Conservation (phyloP, 257 asterid species). For the Solanum neorickii region DNA sequence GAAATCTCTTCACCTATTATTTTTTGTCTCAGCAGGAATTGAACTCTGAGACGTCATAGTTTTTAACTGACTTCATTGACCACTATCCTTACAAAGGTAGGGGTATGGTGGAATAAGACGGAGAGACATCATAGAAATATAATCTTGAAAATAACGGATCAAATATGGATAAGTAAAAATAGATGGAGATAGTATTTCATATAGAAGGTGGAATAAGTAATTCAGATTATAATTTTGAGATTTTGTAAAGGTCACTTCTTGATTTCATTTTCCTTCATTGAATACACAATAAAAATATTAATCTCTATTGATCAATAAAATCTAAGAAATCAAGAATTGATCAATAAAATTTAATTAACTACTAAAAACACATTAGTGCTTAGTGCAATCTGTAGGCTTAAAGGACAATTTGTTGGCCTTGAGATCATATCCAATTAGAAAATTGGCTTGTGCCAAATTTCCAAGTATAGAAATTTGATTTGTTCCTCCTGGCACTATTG, state of each 20-base stretch:
- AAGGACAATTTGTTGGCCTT: conserved; percentile 23
- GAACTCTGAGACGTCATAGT: too few species aligned
- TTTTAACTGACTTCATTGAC: too few species aligned
- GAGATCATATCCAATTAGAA: conserved; percentile 38
- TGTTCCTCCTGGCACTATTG: neutral
- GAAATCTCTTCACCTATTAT: neutral
- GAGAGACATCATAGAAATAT: too few species aligned
- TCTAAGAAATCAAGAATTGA: neutral
- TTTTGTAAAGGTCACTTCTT: neutral
- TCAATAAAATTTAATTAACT: neutral
- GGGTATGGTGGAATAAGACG: too few species aligned
- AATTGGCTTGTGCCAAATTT: conserved; percentile 31
- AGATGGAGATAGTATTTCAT: accelerated
- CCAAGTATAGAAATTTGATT: conserved; percentile 23
- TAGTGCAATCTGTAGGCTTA: conserved; percentile 30
- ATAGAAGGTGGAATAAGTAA: too few species aligned
- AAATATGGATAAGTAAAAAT: too few species aligned
- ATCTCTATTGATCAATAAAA: neutral
- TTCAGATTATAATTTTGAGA: too few species aligned
- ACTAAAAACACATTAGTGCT: neutral
- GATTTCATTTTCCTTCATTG: neutral
- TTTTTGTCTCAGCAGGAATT: neutral
- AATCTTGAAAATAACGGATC: too few species aligned
- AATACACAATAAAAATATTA: neutral
- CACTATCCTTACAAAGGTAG: too few species aligned